Base-by-base conservation (phyloP, 2,329 filamentous ascomycete genomes). In the Colletotrichum australisinense region DNA sequence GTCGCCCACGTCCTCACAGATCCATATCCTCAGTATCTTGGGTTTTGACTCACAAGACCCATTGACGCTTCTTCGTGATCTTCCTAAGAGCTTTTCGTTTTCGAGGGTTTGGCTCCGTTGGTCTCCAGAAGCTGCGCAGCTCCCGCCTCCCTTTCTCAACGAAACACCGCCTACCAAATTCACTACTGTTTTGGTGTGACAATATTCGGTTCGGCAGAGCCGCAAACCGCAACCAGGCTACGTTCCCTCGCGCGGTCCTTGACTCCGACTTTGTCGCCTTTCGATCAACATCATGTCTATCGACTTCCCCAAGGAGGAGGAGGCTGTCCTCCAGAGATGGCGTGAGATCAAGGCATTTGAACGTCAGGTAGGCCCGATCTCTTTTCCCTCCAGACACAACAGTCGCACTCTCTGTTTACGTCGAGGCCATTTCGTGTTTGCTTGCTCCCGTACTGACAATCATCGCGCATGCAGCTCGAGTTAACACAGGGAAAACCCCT, bases 271-370 rank as follows among this genome's bases (percentile, higher is more conserved):
- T 12, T 49, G 9, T 28, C 38, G 32, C 14, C 3, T 24, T 26
- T 49, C 46, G 24, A 14, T 24, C 22, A 28, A 22, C 56, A 82
- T 75, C 77, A 95, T 95, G 93, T 94, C 93, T 80, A 96, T 98
- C 86, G 91, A 96, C 85, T 98, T 98, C 83, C 93, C 96, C 70
- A 93, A 94, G 83, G 94, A 97, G 84, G 96, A 98, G 88, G 93
- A 97, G 86, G 90, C 87, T 75, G 90, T 95, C 83, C 92, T 98
- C 83, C 87, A 92, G 81, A 90, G 91, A 85, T 99, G 96, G 97
- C 93, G 92, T 81, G 94, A 97, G 81, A 97, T 97, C 82, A 90
- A 96, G 80, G 97, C 97, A 77, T 98, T 98, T 83, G 91, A 94
- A 81, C 92, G 93, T 75, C 94, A 97, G 86, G 91, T 96, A 76